A percentile compares a stretch with the other conserved stretches of the same genome.
These are phyloP conservation scores for Strobilomyces confusus DNA, from an alignment of 768 basidiomycete species.

Conservation along the genomic window DNA sequence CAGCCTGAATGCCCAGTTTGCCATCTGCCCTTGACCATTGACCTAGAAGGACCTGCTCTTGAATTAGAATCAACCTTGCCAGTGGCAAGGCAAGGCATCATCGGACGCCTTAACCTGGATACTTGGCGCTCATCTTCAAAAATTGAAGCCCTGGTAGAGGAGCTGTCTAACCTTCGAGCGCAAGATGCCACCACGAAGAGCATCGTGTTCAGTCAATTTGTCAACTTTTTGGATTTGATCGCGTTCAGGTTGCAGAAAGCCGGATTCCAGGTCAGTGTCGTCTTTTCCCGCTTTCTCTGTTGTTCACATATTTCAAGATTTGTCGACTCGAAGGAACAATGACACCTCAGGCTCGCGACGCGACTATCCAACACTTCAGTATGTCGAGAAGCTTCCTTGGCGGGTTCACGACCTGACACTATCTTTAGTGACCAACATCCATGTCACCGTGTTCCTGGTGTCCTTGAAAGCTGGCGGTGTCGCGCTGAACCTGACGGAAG, in stretches of 20 bases:
- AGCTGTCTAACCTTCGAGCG: conserved; percentile 76
- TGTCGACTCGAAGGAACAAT: conserved; percentile 96
- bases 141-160: conserved; percentile 94
- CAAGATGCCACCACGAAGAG: conserved; percentile 93
- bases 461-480: conserved; percentile 95
- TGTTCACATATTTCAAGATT: conserved; percentile 44
- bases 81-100: conserved; percentile 78
- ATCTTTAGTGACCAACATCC: conserved; percentile 75
- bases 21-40: conserved; percentile 87
- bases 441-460: conserved; percentile 97
- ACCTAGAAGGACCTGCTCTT: conserved; percentile 90
- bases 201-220: conserved; percentile 95
- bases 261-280: conserved; percentile 71
- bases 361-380: conserved; percentile 95
- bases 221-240: conserved; percentile 89
- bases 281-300: background rate
- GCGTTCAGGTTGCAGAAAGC: conserved; percentile 89
- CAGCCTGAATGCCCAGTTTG: conserved; percentile 95
- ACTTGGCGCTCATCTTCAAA: conserved; percentile 96
- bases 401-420: background rate
- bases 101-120: conserved; percentile 84
- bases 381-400: conserved; percentile 20
- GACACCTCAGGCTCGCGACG: conserved; percentile 94
- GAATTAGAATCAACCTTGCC: conserved; percentile 64
- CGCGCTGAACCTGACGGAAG: conserved; percentile 85